phyloP scores from a whole-genome alignment of 148 eudicot genomes.

The Rheum nobile region DNA sequence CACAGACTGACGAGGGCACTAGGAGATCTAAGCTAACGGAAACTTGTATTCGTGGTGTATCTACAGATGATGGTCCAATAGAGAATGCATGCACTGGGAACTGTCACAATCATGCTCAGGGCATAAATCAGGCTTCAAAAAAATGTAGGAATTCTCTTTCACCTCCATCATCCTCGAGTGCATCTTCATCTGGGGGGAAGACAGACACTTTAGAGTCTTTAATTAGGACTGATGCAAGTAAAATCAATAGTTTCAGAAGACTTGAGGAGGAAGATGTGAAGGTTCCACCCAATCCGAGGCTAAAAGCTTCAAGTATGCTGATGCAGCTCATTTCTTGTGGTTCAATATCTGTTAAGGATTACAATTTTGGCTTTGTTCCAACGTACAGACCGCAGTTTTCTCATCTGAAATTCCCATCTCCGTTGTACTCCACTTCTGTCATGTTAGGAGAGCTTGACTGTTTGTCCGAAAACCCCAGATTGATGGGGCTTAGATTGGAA shows the following conservation, averaged over 20 bases:
- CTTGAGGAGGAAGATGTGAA: constrained; percentile 28
- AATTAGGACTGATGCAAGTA: constrained; percentile 69
- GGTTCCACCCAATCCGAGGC: constrained; percentile 25
- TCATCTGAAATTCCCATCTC: constrained; percentile 60
- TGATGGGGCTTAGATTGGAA: constrained; percentile 55
- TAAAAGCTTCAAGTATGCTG: constrained; percentile 62
- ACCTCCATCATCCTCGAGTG: constrained; percentile 56
- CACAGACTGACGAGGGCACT: constrained; percentile 50
- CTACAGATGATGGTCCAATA: constrained; percentile 51
- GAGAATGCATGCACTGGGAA: constrained; percentile 30
- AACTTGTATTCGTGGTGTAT: constrained; percentile 63
- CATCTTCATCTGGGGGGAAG: constrained; percentile 44
- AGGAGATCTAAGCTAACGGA: constrained; percentile 27
- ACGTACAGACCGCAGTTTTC: constrained; percentile 61
- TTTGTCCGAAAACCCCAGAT: constrained; percentile 52
- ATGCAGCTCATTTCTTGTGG: constrained; percentile 94
- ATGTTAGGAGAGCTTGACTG: constrained; percentile 82
- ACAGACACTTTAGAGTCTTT: constrained; percentile 75
- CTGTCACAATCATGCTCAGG: constrained; percentile 12
- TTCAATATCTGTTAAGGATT: constrained; percentile 76
- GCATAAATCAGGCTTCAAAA: constrained; percentile 24
- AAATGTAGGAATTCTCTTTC: constrained; percentile 25
- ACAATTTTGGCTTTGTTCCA: constrained; percentile 70
- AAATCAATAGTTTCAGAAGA: constrained; percentile 54
- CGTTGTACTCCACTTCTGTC: constrained; percentile 71